These are phyloP conservation scores for Cicer bijugum DNA, from an alignment of 306 rosid genomes.

Conservation along the genomic window DNA sequence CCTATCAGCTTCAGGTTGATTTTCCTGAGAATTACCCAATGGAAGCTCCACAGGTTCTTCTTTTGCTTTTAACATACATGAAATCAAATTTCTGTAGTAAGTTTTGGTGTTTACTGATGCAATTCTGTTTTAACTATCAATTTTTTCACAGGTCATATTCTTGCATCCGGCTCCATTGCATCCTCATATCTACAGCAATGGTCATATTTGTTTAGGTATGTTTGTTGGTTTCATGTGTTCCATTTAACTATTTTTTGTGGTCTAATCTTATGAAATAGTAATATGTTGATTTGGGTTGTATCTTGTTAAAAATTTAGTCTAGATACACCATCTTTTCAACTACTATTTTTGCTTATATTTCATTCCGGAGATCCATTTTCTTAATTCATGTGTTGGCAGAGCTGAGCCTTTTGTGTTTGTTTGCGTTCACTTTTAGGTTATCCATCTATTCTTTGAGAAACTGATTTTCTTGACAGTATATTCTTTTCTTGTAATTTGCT, in stretches of 20 bases:
- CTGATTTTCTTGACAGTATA: conserved; percentile 1
- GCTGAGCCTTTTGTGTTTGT: conserved; percentile 17
- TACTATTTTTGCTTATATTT: too few relatives aligned
- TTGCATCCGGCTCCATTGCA: conserved; percentile 97
- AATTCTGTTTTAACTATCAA: conserved; percentile 37
- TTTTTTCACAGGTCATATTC: conserved; percentile 78
- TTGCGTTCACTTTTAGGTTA: conserved; percentile 27
- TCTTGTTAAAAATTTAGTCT: neutral
- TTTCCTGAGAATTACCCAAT: conserved; percentile 99
- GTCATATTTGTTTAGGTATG: conserved; percentile 96
- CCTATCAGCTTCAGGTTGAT: conserved; percentile 98
- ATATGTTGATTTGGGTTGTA: neutral
- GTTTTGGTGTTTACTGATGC: conserved; percentile 26
- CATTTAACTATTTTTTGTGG: neutral
- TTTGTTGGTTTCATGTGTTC: conserved; percentile 6
- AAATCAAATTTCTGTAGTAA: neutral
- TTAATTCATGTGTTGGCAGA: neutral
- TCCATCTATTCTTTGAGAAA: conserved; percentile 10
- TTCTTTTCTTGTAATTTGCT: conserved; percentile 36
- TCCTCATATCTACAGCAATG: conserved; percentile 98
- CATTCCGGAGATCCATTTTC: neutral
- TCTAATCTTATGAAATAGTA: neutral
- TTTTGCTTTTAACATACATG: neutral
- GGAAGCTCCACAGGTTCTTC: conserved; percentile 97
- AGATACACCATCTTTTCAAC: too few relatives aligned